Base-by-base conservation (phyloP, 306 rosid species). In the Trifolium dubium region DNA sequence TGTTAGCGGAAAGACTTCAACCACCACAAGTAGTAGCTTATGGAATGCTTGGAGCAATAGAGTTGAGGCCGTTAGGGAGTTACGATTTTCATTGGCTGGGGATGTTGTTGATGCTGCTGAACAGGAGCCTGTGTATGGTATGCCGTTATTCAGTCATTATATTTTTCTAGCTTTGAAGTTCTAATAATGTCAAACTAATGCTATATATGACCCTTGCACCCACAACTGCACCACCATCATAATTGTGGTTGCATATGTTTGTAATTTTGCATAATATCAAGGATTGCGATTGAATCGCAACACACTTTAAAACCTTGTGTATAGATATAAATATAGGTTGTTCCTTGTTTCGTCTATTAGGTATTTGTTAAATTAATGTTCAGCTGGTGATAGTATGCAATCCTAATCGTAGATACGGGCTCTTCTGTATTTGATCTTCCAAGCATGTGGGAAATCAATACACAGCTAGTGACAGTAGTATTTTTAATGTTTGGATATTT, bases 31-130 rank as follows among this genome's bases (percentile, higher is more conserved):
- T 78, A 74, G 83, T 76, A 86, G 89, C 64, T 37, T 74, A 79
- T 94, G 99, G 99, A 88, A 79, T 82, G 83, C 86, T 73, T 94
- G 96, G 99, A 88, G 94, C 75, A 85, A 67, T 78, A 88, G 96
- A 83, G 99, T 94, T 69, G 95, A 88, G 81, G 87, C 90, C 5
- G 78, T 82, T 32, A 86, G 97, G 81, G 76, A 62, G 62, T 78
- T 89, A n/a, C 87, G 96, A 55, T 92, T 88, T 89, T 94, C 95
- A 50, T 79, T 90, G 78, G 87, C 63, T 51, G 98, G 98, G 80
- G 83, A 81, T 83, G 75, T 87, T 64, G 72, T 87, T 61, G 88
- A 86, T 70, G 64, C 77, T 70, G 64, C 77, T 78, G 84, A 54
- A 28, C 71, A 66, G 70, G 69, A 58, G 40, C 44, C 89, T 35